Percentiles rank a stretch among this genome's conserved stretches.
These are phyloP conservation scores for Zopfia rhizophila DNA, from an alignment of 2,329 filamentous ascomycete species.

Conservation along the genomic window DNA sequence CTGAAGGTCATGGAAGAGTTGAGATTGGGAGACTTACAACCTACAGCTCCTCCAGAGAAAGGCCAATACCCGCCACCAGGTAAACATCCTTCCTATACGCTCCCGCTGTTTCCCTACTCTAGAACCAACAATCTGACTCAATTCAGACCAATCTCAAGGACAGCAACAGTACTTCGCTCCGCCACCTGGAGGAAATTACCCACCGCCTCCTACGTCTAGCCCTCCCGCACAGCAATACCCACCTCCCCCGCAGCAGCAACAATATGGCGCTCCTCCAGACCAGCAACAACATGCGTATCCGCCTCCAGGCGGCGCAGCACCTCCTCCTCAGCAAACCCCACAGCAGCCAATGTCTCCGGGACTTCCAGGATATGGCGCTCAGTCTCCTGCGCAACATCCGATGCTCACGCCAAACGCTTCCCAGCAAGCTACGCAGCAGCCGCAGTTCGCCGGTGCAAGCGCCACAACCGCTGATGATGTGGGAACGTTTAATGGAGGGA, in stretches of 20 bases:
- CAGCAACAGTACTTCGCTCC: slow-evolving; percentile 53
- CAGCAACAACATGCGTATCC: slow-evolving; percentile 39
- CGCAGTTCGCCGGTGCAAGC: slow-evolving; percentile 72
- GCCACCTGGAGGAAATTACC: slow-evolving; percentile 47
- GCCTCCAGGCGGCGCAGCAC: slow-evolving; percentile 36
- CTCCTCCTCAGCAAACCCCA: slow-evolving; percentile 20
- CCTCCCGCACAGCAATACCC: slow-evolving; percentile 45
- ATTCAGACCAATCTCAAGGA: slow-evolving; percentile 29
- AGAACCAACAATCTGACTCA: slow-evolving; percentile 22
- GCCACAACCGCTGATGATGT: slow-evolving; percentile 78
- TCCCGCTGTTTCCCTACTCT: slow-evolving; percentile 16
- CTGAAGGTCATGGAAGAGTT: not conserved
- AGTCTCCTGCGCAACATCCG: slow-evolving; percentile 50
- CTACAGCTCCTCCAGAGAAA: slow-evolving; percentile 45
- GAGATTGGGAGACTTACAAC: slow-evolving; percentile 10
- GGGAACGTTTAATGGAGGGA: slow-evolving; percentile 97
- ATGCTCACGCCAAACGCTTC: slow-evolving; percentile 39
- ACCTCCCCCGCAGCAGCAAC: slow-evolving; percentile 36
- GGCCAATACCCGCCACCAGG: slow-evolving; percentile 34
- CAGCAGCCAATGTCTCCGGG: slow-evolving; percentile 25
- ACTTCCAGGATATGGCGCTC: slow-evolving; percentile 37
- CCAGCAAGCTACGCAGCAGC: slow-evolving; percentile 46
- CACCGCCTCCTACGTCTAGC: slow-evolving; percentile 45
- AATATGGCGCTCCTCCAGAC: slow-evolving; percentile 22
- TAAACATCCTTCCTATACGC: slow-evolving; percentile 21